Conservation (phyloP, 139 green algal species). For the Diplosphaera chodatii region DNA sequence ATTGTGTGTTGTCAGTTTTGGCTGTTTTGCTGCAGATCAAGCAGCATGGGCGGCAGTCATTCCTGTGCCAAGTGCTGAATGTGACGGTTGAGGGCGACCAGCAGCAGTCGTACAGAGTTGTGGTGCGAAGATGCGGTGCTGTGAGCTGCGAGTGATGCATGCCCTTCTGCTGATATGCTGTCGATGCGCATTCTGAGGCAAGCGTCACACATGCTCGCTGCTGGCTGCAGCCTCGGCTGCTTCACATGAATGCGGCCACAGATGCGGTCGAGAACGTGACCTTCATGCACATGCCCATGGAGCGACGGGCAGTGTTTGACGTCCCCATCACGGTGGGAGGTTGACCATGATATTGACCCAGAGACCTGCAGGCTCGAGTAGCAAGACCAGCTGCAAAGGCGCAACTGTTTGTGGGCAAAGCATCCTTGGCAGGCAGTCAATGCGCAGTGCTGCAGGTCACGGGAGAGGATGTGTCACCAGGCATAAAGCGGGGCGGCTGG, state of each 20-base stretch:
- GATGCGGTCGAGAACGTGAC: constrained; percentile 46
- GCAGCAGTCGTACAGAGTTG: neutral
- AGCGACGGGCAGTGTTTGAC: constrained; percentile 24
- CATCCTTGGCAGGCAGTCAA: too few species aligned
- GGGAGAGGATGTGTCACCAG: constrained; percentile 36
- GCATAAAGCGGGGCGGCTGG: constrained; percentile 36
- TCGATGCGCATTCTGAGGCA: too few species aligned
- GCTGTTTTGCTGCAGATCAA: constrained; percentile 8
- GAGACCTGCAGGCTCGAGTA: too few species aligned
- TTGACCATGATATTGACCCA: neutral
- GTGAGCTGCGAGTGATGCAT: too few species aligned
- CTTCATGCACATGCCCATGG: constrained; percentile 36
- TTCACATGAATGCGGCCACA: constrained; percentile 38
- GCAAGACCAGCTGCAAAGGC: too few species aligned
- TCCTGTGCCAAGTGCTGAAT: constrained; percentile 25
- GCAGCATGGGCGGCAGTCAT: constrained; percentile 17
- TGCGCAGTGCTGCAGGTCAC: constrained; percentile 17
- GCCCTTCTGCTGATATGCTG: too few species aligned
- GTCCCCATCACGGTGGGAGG: constrained; percentile 29
- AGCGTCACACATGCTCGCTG: too few species aligned
- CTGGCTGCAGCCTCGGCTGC: constrained; percentile 27
- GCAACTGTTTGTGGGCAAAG: too few species aligned
- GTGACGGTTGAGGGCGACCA: constrained; percentile 4
- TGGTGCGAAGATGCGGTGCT: constrained; percentile 6
- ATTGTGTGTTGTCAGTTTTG: too few species aligned